Conservation (phyloP, 2,329 filamentous ascomycete genomes). For the Neofusicoccum sp. region DNA sequence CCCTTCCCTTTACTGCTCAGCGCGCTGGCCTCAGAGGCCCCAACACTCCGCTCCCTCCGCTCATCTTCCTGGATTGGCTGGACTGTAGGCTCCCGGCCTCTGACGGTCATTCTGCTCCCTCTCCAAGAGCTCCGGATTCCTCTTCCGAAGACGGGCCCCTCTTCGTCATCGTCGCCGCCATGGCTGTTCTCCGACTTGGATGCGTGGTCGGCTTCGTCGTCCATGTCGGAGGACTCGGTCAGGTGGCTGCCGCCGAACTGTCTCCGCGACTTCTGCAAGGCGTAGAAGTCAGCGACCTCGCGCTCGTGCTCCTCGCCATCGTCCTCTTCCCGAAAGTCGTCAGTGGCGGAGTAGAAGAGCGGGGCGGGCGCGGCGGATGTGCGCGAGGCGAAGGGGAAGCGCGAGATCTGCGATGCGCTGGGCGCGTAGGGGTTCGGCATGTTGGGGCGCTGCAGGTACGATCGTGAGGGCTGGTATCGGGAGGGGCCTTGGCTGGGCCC, state of each 20-base stretch:
- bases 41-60: slow-evolving; percentile 41
- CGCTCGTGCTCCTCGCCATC: slow-evolving; percentile 87
- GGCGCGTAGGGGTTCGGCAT: slow-evolving; percentile 76
- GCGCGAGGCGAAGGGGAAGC: slow-evolving; percentile 77
- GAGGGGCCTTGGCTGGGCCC: slow-evolving; percentile 49
- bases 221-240: slow-evolving; percentile 81
- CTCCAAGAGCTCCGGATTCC: slow-evolving; percentile 60
- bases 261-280: slow-evolving; percentile 81
- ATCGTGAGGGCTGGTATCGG: slow-evolving; percentile 49
- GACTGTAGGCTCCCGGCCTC: slow-evolving; percentile 36
- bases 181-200: slow-evolving; percentile 46
- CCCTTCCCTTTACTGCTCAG: slow-evolving; percentile 59
- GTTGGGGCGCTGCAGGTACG: slow-evolving; percentile 49
- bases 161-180: slow-evolving; percentile 38
- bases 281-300: slow-evolving; percentile 92
- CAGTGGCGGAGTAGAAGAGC: slow-evolving; percentile 87
- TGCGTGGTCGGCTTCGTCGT: slow-evolving; percentile 59
- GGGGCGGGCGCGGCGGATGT: slow-evolving; percentile 77
- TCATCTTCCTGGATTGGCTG: slow-evolving; percentile 34
- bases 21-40: slow-evolving; percentile 40
- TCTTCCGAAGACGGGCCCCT: slow-evolving; percentile 37
- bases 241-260: slow-evolving; percentile 83
- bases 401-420: slow-evolving; percentile 65
- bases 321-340: slow-evolving; percentile 89
- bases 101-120: slow-evolving; percentile 44